Evolutionary conservation across 1,139 yeast genomes (phyloP), one percentile per base, ranked within the genome.

Genomic region (Candida albicans): DNA sequence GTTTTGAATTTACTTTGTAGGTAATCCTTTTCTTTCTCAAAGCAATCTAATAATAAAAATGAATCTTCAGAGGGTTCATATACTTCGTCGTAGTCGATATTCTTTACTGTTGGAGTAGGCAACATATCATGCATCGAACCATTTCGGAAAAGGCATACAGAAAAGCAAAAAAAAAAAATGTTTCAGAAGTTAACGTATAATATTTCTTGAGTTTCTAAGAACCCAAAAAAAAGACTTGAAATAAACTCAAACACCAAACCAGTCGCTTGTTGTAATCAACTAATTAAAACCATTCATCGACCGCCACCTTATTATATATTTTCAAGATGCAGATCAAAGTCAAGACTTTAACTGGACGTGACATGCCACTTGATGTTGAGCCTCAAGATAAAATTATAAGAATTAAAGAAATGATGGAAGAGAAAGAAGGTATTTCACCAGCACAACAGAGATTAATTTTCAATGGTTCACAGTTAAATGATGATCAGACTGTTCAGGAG

Each of bases 391-490:
- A 77, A 59, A 84, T 91, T 49, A 80, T 84, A 53, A 81, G 88
- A 42, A 83, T 93, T 68, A 93, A 93, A 67, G 98, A 93, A 64
- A 80, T 87, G 65, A 82, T 93, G 73, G 98, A 93, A 65, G 97
- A 93, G 60, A 88, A 90, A 60, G 99, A 93, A 64, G 99, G 99
- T 3, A 93, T 93, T 47, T 97, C 98, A 4, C 98, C 99, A 15
- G 82, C 89, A 28, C 99, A 93, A 66, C 99, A 93, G 64, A 78
- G 96, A 55, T 79, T 93, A 53, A 86, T 93, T 58, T 90, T 81
- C 67, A 84, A 87, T 48, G 99, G 99, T 15, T 87, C 90, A 56
- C 97, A 91, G 68, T 80, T 93, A 83, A 84, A 83, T 52, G 96
- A 88, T 58, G 87, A 84, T 27, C 74, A 77, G 55, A 81, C 90